A percentile compares a stretch with the other conserved stretches of the same genome.
Conservation (phyloP, 805 yeast species). For the Starmerella sirachaensis region DNA sequence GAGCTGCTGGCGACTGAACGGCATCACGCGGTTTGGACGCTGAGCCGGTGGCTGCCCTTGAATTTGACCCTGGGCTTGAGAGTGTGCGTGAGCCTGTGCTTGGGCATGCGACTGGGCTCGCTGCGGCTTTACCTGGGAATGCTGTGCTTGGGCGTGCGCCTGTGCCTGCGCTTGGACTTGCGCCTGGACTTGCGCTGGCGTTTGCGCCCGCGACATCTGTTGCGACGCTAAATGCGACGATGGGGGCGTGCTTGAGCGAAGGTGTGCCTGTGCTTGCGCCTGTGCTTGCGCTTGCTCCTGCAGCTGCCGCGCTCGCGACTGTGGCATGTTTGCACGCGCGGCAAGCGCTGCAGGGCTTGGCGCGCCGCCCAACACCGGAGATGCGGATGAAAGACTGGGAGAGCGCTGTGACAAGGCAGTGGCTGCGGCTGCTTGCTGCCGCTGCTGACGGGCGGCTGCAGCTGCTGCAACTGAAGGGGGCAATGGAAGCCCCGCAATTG, state of each 20-base stretch:
- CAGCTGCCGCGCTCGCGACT: conserved; percentile 13
- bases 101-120: conserved; percentile 4
- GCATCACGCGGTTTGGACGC: conserved; percentile 9
- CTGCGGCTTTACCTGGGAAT: conserved; percentile 10
- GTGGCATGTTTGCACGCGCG: conserved; percentile 7
- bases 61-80: conserved; percentile 21
- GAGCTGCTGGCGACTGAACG: conserved; percentile 18
- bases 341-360: no score
- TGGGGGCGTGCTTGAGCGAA: background rate
- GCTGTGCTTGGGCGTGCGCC: conserved; percentile 7
- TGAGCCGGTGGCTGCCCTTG: conserved; percentile 19
- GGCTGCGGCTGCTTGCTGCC: conserved; percentile 16
- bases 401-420: no score
- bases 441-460: conserved; percentile 12
- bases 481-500: conserved; percentile 24
- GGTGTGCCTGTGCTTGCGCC: conserved; percentile 1
- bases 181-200: conserved; percentile 8
- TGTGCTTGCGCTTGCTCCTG: conserved; percentile 13
- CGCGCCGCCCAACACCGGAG: no score
- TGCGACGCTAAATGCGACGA: conserved; percentile 1
- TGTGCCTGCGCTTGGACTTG: conserved; percentile 8
- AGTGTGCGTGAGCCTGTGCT: conserved; percentile 1
- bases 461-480: conserved; percentile 24
- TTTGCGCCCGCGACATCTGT: background rate
- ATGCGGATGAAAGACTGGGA: no score